phyloP scores from a whole-genome alignment of 306 rosid genomes.

The Medicago ruthenica region DNA sequence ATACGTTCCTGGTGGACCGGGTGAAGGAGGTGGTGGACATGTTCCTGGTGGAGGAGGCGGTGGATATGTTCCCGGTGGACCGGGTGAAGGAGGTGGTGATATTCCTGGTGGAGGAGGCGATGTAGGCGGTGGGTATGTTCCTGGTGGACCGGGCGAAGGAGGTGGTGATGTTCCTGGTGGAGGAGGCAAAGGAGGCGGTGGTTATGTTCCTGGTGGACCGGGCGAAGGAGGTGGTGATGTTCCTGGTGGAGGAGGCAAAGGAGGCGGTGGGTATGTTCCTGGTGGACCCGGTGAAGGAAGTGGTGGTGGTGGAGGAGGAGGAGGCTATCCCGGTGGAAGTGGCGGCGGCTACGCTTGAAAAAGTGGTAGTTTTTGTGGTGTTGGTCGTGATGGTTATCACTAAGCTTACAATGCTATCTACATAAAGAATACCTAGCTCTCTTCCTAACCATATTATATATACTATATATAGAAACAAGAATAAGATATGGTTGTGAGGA shows the following conservation, averaged over 20 bases:
- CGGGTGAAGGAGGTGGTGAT: neutral
- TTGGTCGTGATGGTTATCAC: neutral
- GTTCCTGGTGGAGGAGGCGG: neutral
- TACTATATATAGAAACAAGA: neutral
- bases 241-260: neutral
- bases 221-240: neutral
- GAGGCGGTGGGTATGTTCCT: neutral
- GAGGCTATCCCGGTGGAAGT: neutral
- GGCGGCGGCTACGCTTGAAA: neutral
- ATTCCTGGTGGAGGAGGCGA: neutral
- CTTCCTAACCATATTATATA: neutral
- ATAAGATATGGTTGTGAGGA: neutral
- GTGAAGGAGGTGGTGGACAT: too few species aligned
- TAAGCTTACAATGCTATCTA: neutral
- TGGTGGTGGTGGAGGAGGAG: neutral
- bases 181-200: neutral
- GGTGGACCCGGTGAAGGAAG: neutral
- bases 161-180: neutral
- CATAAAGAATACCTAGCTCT: neutral
- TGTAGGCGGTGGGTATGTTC: too few species aligned
- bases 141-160: neutral
- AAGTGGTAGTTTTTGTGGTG: neutral
- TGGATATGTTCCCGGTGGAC: neutral
- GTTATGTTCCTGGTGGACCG: neutral
- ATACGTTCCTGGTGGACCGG: too few species aligned